Base-by-base conservation (phyloP, 805 yeast genomes). In the Torulaspora microellipsoides region DNA sequence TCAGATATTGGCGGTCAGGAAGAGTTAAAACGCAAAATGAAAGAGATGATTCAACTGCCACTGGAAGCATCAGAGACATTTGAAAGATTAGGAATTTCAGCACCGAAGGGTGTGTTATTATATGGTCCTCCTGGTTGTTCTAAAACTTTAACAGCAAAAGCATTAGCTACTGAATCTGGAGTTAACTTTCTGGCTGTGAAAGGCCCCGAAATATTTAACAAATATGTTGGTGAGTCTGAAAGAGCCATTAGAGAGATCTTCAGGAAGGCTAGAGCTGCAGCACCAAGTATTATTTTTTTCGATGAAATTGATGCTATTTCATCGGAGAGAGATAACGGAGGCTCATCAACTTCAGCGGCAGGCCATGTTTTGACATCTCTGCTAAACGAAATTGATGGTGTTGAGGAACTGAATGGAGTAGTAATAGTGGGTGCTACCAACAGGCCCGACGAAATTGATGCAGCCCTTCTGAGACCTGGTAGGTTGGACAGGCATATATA, bases 111-210 rank as follows among this genome's bases (percentile, higher is more conserved):
- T 30, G 84, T 93, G 1, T 65, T 93, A 36, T 70, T 93, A 15
- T 93, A 93, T 64, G 99, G 99, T 0, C 99, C 99, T 1, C 98
- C 99, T 0, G 99, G 99, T 12, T 91, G 98, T 68, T 90, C 97
- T 9, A 91, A 91, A 58, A 91, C 99, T 0, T 66, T 91, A 48
- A 87, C 95, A 0, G 98, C 97, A 1, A 91, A 91, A 59, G 97
- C 97, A 0, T 68, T 91, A 27, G 98, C 98, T 0, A 85, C 96
- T 0, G 99, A 91, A 65, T 84, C 96, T 1, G 97, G 97, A 0
- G 75, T 91, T 38, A 91, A 91, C 56, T 91, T 91, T 63, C 64
- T 91, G 40, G 96, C 98, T 0, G 96, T 91, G 7, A 93, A 93
- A 63, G 99, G 99, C 1, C 99, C 99, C 0, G 99, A 91, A 64